Base-by-base conservation (phyloP, 139 green algal species). In the Ostreobium quekettii region DNA sequence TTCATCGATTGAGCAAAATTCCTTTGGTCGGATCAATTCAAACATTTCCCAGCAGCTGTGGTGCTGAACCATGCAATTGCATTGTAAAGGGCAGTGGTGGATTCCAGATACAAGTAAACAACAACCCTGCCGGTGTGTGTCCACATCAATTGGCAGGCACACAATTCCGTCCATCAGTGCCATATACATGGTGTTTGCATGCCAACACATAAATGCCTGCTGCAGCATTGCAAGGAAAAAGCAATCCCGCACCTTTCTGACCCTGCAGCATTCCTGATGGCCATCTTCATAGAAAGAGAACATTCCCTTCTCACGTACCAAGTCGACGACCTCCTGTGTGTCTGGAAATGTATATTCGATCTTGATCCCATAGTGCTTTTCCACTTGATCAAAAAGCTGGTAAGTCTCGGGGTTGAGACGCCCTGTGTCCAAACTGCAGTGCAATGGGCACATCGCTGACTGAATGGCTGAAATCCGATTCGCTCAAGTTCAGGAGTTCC, bases 291-390 rank as follows among this genome's bases (percentile, higher is more conserved):
- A 99, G 77, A 99, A 99, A 48, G 85, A 95, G 78, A 95, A 99
- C 83, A 98, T 80, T 60, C 93, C 93, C 87, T 99, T 99, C 60
- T 76, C 67, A n/a, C 89, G 80, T 38, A 98, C 93, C 48, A 98
- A 78, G 65, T 96, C 86, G 74, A 87, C 86, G 29, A 84, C 76
- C 77, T 93, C 91, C 59, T 91, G 72, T 1, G 90, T 80, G 42
- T 99, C 93, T 30, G 93, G 93, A 78, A 99, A 97, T 37, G 87
- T 96, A 86, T 97, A 98, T 82, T 99, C 93, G 72, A 99, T 99
- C 29, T 78, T 70, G 79, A 99, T 97, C 57, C 79, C 80, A 71
- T 98, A 99, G 80, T 96, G 92, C 82, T 97, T 96, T 86, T 99
- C 91, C 58, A 97, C 90, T 15, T 71, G 71, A 67, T 95, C 87